A percentile compares a stretch with the other conserved stretches of the same genome.
Conservation (phyloP, 805 yeast species). For the Wickerhamiella spandovensis region DNA sequence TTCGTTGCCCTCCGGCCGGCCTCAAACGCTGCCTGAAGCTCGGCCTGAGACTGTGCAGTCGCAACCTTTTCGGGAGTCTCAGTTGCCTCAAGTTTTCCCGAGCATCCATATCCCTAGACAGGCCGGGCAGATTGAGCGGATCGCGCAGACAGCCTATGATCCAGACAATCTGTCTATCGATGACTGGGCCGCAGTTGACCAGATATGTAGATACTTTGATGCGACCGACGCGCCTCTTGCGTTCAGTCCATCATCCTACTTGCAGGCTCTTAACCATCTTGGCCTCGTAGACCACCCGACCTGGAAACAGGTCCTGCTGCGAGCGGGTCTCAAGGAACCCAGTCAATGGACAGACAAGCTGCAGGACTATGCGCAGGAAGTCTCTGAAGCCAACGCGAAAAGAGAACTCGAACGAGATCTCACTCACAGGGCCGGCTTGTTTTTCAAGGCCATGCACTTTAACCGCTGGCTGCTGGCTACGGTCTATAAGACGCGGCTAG, state of each 20-base stretch:
- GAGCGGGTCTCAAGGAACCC: background rate
- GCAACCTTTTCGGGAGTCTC: too few relatives aligned
- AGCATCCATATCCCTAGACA: too few relatives aligned
- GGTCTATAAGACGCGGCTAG: background rate
- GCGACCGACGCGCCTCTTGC: background rate
- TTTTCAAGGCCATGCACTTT: background rate
- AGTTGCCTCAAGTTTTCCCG: too few relatives aligned
- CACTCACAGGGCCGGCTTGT: background rate
- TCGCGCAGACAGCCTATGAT: too few relatives aligned
- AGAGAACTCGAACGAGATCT: background rate
- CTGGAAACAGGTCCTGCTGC: background rate
- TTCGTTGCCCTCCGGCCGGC: too few relatives aligned
- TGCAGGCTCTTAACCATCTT: background rate
- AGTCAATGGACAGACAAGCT: background rate
- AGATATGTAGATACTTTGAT: background rate
- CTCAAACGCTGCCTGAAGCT: too few relatives aligned
- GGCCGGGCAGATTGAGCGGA: too few relatives aligned
- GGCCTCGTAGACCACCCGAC: background rate
- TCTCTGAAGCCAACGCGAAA: background rate
- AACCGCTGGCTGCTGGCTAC: background rate
- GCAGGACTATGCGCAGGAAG: background rate
- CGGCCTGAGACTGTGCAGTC: too few relatives aligned
- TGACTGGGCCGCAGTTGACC: background rate
- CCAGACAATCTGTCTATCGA: background rate
- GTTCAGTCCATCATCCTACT: background rate